A percentile compares a stretch with the other conserved stretches of the same genome.
Evolutionary conservation across 805 yeast genomes (phyloP).

Genomic region (Hanseniaspora pseudoguilliermondii): DNA sequence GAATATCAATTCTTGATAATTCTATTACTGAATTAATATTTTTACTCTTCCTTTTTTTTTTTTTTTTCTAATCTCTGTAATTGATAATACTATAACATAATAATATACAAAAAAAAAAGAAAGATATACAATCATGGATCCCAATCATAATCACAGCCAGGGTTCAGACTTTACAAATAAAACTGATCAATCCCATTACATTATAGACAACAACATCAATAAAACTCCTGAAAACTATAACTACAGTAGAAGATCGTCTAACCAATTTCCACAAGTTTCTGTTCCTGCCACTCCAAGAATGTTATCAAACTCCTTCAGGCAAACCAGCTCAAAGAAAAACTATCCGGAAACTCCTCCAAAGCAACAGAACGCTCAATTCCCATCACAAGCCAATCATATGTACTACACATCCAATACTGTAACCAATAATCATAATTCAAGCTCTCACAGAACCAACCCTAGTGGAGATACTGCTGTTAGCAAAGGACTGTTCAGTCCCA

Average conservation of each 20-base stretch:
- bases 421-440: not conserved
- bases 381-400: not conserved
- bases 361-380: slow-evolving; percentile 9
- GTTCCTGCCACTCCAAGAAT: slow-evolving; percentile 61
- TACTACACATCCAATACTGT: slow-evolving; percentile 4
- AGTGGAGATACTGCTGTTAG: slow-evolving; percentile 6
- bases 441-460: slow-evolving; percentile 17
- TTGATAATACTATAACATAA: not conserved
- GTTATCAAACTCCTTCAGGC: slow-evolving; percentile 30
- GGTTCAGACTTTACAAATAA: not conserved
- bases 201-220: not conserved
- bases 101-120: not conserved
- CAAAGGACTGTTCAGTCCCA: not conserved
- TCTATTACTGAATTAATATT: not conserved
- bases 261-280: slow-evolving; percentile 16
- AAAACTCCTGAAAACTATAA: slow-evolving; percentile 1
- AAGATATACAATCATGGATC: not conserved
- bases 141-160: not conserved
- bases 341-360: slow-evolving; percentile 6
- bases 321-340: not conserved
- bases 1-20: not conserved
- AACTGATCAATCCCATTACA: not conserved
- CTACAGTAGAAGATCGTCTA: not conserved
- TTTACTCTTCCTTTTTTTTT: not conserved
- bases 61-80: not conserved